Percentiles rank a stretch among this genome's conserved stretches.
These are phyloP conservation scores for Byssoonygena ceratinophila DNA, from an alignment of 2,329 filamentous ascomycete genomes.

Conservation along the genomic window DNA sequence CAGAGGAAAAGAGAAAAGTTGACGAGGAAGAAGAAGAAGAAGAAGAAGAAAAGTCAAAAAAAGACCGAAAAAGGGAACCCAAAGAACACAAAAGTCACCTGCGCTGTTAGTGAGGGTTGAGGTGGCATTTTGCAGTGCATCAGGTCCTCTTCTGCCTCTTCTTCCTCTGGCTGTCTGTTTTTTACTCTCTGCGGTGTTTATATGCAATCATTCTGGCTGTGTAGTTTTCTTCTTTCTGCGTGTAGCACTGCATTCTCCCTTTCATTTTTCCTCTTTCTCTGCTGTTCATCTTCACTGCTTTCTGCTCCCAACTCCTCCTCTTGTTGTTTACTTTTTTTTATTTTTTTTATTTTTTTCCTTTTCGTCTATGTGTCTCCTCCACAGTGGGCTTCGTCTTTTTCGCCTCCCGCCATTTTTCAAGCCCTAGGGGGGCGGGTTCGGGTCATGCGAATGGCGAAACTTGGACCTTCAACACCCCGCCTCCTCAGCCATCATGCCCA, in stretches of 20 bases:
- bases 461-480: neutral
- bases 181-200: too few relatives aligned
- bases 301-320: too few relatives aligned
- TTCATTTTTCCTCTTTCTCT: neutral
- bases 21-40: neutral
- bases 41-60: constrained; percentile 5
- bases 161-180: too few relatives aligned
- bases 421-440: neutral
- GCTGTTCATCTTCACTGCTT: neutral
- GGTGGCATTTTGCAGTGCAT: neutral
- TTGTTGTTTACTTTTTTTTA: too few relatives aligned
- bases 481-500: neutral
- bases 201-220: too few relatives aligned
- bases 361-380: neutral
- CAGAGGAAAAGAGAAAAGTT: constrained; percentile 1
- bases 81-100: constrained; percentile 1
- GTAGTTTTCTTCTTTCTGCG: too few relatives aligned
- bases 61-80: neutral
- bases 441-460: neutral
- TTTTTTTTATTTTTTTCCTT: neutral
- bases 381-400: neutral
- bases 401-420: constrained; percentile 6
- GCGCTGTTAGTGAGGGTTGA: neutral
- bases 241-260: too few relatives aligned
- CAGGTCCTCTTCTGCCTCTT: too few relatives aligned